Conservation (phyloP, 805 yeast genomes). For the Cyberlindnera amylophila region DNA sequence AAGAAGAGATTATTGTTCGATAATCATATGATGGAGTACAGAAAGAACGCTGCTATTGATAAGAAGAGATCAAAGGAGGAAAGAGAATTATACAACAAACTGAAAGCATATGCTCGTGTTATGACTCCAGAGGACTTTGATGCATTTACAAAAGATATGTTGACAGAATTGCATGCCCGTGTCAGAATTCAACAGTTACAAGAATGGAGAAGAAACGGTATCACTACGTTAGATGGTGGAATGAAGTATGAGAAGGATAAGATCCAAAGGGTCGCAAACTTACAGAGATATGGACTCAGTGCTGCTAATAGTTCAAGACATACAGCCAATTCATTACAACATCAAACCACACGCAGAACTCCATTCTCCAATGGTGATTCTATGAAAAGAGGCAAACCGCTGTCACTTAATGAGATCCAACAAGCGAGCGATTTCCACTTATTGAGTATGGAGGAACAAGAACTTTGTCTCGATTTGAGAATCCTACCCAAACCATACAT, state of each 20-base stretch:
- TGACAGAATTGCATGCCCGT: conserved; percentile 75
- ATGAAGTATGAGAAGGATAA: conserved; percentile 85
- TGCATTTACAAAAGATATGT: conserved; percentile 64
- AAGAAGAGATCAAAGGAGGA: conserved; percentile 87
- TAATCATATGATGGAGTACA: conserved; percentile 78
- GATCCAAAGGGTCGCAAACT: conserved; percentile 56
- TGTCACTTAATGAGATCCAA: conserved; percentile 61
- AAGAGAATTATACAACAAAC: conserved; percentile 68
- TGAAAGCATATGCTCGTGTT: conserved; percentile 78
- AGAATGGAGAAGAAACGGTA: conserved; percentile 89
- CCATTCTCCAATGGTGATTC: conserved; percentile 21
- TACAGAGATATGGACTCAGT: conserved; percentile 46
- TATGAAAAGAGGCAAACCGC: conserved; percentile 35
- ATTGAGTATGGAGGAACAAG: conserved; percentile 83
- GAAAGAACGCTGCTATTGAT: conserved; percentile 75
- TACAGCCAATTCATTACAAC: conserved; percentile 30
- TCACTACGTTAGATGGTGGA: conserved; percentile 80
- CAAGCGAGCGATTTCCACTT: conserved; percentile 80
- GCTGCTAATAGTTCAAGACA: conserved; percentile 30
- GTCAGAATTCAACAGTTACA: conserved; percentile 85
- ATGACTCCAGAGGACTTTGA: conserved; percentile 81
- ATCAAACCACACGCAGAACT: conserved; percentile 23
- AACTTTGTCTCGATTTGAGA: conserved; percentile 75
- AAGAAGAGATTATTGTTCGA: conserved; percentile 77
- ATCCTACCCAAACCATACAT: conserved; percentile 91